Percentiles rank a stretch among this genome's conserved stretches.
phyloP scores from a whole-genome alignment of 306 rosid species.

The Casuarina glauca region DNA sequence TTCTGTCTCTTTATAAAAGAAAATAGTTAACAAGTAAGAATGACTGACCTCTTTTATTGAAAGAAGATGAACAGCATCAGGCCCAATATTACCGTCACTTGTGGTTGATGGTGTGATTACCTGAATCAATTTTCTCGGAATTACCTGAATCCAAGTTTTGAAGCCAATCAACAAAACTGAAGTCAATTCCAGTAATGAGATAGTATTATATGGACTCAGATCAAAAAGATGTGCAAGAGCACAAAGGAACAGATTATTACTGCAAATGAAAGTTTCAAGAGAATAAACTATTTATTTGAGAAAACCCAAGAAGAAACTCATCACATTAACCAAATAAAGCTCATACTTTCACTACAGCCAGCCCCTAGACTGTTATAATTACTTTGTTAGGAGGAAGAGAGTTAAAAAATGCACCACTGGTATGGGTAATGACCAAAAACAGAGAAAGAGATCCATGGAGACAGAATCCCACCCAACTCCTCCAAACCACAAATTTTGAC shows the following conservation, averaged over 20 bases:
- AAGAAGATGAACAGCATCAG: conserved; percentile 85
- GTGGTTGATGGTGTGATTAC: conserved; percentile 86
- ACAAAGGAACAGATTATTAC: background rate
- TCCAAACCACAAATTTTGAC: background rate
- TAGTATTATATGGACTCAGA: conserved; percentile 10
- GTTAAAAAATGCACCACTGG: background rate
- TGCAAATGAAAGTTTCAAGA: background rate
- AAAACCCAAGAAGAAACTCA: background rate
- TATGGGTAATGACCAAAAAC: background rate
- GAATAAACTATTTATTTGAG: background rate
- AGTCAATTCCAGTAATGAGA: conserved; percentile 1
- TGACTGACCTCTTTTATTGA: conserved; percentile 79
- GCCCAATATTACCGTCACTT: conserved; percentile 72
- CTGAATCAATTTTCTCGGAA: conserved; percentile 71
- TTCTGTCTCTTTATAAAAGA: background rate
- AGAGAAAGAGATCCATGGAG: background rate
- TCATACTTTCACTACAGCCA: background rate
- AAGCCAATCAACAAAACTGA: conserved; percentile 25
- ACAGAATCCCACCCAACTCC: background rate
- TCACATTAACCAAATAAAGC: background rate
- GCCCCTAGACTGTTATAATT: background rate
- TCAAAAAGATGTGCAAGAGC: conserved; percentile 1
- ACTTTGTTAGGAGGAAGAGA: background rate
- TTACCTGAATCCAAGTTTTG: conserved; percentile 48
- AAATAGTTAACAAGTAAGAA: conserved; percentile 5